A percentile compares a stretch with the other conserved stretches of the same genome.
phyloP scores from a whole-genome alignment of 768 basidiomycete species.

The Pholiota molesta region DNA sequence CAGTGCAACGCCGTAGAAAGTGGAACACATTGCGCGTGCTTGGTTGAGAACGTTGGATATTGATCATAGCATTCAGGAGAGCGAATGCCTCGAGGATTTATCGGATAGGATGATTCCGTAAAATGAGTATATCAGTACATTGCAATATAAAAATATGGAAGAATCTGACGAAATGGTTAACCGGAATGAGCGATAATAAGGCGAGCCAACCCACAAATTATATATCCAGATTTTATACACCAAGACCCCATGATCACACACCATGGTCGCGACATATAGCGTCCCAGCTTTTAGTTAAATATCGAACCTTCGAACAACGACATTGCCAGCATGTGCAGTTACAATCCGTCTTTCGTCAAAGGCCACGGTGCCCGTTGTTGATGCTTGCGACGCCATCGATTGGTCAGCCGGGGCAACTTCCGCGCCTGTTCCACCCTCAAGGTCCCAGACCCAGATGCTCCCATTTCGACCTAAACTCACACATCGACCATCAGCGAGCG shows the following conservation, averaged over 20 bases:
- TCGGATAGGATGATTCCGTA: slow-evolving; percentile 24
- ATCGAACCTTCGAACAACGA: slow-evolving; percentile 61
- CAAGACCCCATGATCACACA: slow-evolving; percentile 12
- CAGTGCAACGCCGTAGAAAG: slow-evolving; percentile 14
- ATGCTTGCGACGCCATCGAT: slow-evolving; percentile 21
- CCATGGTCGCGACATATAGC: background rate
- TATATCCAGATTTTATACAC: slow-evolving; percentile 4
- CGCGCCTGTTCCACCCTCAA: slow-evolving; percentile 60
- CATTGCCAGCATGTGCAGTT: slow-evolving; percentile 43
- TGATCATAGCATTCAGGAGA: slow-evolving; percentile 17
- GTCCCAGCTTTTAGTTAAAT: slow-evolving; percentile 31
- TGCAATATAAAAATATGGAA: slow-evolving; percentile 16
- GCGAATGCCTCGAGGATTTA: slow-evolving; percentile 24
- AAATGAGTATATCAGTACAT: slow-evolving; percentile 26
- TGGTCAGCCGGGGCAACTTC: slow-evolving; percentile 39
- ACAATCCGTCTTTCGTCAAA: slow-evolving; percentile 81
- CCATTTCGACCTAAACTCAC: slow-evolving; percentile 75
- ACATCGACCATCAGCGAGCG: slow-evolving; percentile 82
- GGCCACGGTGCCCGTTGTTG: slow-evolving; percentile 49
- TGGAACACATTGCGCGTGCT: slow-evolving; percentile 11
- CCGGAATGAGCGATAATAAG: slow-evolving; percentile 15
- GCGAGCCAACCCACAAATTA: slow-evolving; percentile 13
- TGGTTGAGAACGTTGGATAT: slow-evolving; percentile 16
- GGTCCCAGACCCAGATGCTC: slow-evolving; percentile 85
- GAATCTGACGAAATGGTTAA: background rate